Evolutionary conservation across 2,329 filamentous ascomycete species (phyloP).

Genomic region (Coccinonectria pachysandricola): DNA sequence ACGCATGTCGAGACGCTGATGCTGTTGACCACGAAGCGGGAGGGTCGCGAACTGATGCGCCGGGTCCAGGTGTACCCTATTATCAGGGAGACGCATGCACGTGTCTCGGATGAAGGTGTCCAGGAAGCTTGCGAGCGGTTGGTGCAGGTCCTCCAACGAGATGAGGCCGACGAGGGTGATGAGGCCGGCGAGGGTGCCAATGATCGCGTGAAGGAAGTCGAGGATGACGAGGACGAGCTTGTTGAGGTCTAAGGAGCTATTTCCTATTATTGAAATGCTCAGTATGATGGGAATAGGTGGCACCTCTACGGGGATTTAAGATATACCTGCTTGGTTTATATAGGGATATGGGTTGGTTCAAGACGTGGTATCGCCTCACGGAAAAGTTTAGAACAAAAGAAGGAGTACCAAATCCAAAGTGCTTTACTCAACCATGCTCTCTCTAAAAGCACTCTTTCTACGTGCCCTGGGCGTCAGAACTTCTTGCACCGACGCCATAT

Average conservation of each 20-base stretch:
- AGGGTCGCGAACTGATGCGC: conserved; percentile 65
- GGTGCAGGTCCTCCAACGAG: conserved; percentile 79
- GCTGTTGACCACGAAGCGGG: conserved; percentile 67
- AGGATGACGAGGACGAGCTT: conserved; percentile 43
- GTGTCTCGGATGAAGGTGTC: conserved; percentile 68
- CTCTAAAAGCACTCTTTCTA: too few species aligned
- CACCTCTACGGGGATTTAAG: too few species aligned
- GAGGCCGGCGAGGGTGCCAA: conserved; percentile 31
- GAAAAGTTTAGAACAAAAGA: too few species aligned
- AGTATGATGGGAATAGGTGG: too few species aligned
- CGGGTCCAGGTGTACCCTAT: conserved; percentile 79
- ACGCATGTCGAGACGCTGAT: conserved; percentile 85
- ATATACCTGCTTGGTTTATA: too few species aligned
- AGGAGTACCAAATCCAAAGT: too few species aligned
- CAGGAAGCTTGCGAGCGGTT: conserved; percentile 77
- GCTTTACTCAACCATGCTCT: too few species aligned
- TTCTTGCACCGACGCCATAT: too few species aligned
- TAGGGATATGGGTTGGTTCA: too few species aligned
- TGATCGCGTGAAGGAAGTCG: conserved; percentile 32
- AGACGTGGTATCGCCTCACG: too few species aligned
- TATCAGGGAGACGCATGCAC: conserved; percentile 72
- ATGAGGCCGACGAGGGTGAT: conserved; percentile 46
- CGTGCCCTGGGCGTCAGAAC: too few species aligned
- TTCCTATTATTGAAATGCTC: too few species aligned
- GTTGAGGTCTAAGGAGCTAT: conserved; percentile 45